phyloP scores from a whole-genome alignment of 106 monocot species.

The Acorus gramineus region DNA sequence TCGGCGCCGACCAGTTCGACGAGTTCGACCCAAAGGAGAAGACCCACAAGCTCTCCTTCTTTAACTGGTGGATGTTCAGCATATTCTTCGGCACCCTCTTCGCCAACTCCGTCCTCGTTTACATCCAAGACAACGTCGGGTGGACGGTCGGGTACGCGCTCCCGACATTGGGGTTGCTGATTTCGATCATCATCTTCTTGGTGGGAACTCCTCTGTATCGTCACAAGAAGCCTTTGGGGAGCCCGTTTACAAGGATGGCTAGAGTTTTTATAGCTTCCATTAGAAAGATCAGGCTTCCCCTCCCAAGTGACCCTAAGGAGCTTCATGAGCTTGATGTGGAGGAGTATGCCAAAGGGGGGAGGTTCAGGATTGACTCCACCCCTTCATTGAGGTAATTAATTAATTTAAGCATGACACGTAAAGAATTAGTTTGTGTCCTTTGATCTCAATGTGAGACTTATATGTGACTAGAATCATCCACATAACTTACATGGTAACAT shows the following conservation, averaged over 20 bases:
- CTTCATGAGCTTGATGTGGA: slow-evolving; percentile 29
- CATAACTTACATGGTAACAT: too few relatives aligned
- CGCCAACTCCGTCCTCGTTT: slow-evolving; percentile 58
- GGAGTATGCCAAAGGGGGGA: slow-evolving; percentile 11
- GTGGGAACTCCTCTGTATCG: slow-evolving; percentile 39
- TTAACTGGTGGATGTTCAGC: slow-evolving; percentile 99
- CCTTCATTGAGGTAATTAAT: slow-evolving; percentile 18
- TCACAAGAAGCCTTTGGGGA: slow-evolving; percentile 34
- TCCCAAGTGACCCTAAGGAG: slow-evolving; percentile 30
- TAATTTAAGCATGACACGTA: too few relatives aligned
- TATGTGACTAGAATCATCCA: too few relatives aligned
- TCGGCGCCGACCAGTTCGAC: slow-evolving; percentile 90
- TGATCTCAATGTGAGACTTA: too few relatives aligned
- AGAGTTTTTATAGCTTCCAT: slow-evolving; percentile 34
- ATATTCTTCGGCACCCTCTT: slow-evolving; percentile 80
- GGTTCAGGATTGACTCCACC: slow-evolving; percentile 24
- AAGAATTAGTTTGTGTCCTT: too few relatives aligned
- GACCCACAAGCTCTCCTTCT: slow-evolving; percentile 70
- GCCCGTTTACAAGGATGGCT: slow-evolving; percentile 34
- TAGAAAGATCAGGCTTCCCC: slow-evolving; percentile 23
- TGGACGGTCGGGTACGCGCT: slow-evolving; percentile 53
- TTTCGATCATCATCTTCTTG: slow-evolving; percentile 32
- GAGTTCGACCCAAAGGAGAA: slow-evolving; percentile 58
- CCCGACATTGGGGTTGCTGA: slow-evolving; percentile 24
- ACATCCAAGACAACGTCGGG: slow-evolving; percentile 69